Evolutionary conservation across 108 stramenopile genomes (phyloP).

Genomic region (Skeletonema costatum): DNA sequence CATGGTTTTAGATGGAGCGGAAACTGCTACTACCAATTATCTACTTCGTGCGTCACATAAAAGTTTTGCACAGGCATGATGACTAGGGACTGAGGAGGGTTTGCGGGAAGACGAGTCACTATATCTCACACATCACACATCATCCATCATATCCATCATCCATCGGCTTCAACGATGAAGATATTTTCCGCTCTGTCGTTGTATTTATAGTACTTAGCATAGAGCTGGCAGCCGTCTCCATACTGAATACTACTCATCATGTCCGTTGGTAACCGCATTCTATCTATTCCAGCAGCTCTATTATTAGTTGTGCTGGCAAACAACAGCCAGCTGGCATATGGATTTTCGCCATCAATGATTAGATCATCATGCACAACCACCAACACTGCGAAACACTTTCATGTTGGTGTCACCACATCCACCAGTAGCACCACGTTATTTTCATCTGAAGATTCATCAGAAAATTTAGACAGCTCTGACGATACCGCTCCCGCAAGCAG

Average conservation of each 20-base stretch:
- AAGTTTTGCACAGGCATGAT: neutral
- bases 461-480: neutral
- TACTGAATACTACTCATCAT: neutral
- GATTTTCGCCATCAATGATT: neutral
- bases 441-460: neutral
- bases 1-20: neutral
- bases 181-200: too few species aligned
- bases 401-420: neutral
- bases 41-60: neutral
- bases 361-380: neutral
- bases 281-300: neutral
- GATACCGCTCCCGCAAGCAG: neutral
- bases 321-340: neutral
- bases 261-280: neutral
- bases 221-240: neutral
- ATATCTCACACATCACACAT: too few species aligned
- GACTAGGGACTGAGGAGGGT: neutral
- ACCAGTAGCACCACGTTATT: neutral
- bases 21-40: neutral
- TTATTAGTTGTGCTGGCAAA: neutral
- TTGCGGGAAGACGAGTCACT: neutral
- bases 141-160: too few species aligned
- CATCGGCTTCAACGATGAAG: too few species aligned
- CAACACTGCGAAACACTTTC: neutral
- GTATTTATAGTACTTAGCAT: too few species aligned